These are phyloP conservation scores for Pseudogymnoascus sp. DNA, from an alignment of 2,329 filamentous ascomycete genomes.

Conservation along the genomic window DNA sequence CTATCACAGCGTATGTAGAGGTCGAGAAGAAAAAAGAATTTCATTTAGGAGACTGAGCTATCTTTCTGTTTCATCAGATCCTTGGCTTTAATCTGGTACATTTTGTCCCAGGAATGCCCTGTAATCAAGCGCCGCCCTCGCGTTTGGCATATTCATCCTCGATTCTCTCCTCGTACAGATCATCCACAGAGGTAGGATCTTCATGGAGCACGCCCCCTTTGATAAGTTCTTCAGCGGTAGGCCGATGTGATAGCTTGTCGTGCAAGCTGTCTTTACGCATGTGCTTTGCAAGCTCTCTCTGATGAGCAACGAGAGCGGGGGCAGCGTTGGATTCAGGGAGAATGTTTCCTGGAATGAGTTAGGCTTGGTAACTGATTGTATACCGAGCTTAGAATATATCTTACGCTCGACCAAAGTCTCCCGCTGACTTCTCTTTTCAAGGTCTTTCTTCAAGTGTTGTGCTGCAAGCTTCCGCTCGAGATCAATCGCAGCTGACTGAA, in stretches of 20 bases:
- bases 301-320: slow-evolving; percentile 70
- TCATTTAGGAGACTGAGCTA: background rate
- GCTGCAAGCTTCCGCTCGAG: slow-evolving; percentile 57
- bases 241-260: slow-evolving; percentile 74
- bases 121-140: slow-evolving; percentile 49
- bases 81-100: background rate
- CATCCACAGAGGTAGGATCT: slow-evolving; percentile 50
- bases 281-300: slow-evolving; percentile 77
- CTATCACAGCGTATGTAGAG: background rate
- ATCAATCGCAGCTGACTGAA: slow-evolving; percentile 55
- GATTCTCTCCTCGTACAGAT: slow-evolving; percentile 52
- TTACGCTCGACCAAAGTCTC: slow-evolving; percentile 73
- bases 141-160: slow-evolving; percentile 56
- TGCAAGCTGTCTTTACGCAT: slow-evolving; percentile 84
- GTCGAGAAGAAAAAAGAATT: background rate
- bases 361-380: background rate
- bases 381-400: slow-evolving; percentile 25
- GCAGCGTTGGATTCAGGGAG: slow-evolving; percentile 71
- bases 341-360: slow-evolving; percentile 62
- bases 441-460: slow-evolving; percentile 57
- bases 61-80: background rate
- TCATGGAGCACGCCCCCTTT: slow-evolving; percentile 72
- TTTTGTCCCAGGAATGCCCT: background rate
- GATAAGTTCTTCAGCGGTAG: slow-evolving; percentile 67
- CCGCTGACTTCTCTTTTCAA: slow-evolving; percentile 58